Evolutionary conservation across 768 basidiomycete genomes (phyloP), one percentile per base, ranked within the genome.

Genomic region (Mycena vitilis): DNA sequence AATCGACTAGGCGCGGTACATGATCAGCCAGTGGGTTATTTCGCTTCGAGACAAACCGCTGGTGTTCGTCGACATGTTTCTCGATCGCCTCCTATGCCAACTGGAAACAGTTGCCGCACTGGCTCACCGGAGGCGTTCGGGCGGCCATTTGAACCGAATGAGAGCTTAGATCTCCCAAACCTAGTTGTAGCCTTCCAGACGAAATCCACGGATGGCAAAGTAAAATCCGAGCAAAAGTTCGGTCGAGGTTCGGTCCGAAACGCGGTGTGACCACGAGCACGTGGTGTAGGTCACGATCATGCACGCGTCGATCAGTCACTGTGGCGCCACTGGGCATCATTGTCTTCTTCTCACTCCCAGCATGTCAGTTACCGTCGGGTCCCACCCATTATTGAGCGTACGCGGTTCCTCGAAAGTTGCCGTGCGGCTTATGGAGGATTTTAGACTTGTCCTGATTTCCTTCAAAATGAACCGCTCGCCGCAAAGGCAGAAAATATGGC

Each of bases 1-100:
- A 40, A 54, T 66, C 65, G 51, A 66, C 65, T 11, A 60, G 44
- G 23, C 18, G 40, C 30, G 65, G 65, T 8, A 66, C 44, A 52
- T 38, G 30, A 16, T 47, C 22, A 20, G 30, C 16, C 20, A 47
- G 23, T 12, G 12, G 44, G 34, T 44, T 42, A 4, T 57, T 34
- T 23, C 44, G 52, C 2, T 20, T 55, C 5, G 63, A 48, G 36
- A 64, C 22, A 49, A 57, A 47, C 15, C 11, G 47, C 12, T 42
- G 2, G 23, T 60, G 58, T 20, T 51, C 42, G 13, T 45, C 9
- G 44, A 66, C 42, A 25, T 25, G 23, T 22, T 60, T 54, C 44
- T 59, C 51, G 42, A 66, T 54, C 9, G 42, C 10, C 20, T 59
- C 57, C 40, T 45, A 47, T 5, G 57, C 58, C 20, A 60, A 20